These are phyloP conservation scores for Otatea glauca DNA, from an alignment of 176 grass and related monocot species.

Conservation along the genomic window DNA sequence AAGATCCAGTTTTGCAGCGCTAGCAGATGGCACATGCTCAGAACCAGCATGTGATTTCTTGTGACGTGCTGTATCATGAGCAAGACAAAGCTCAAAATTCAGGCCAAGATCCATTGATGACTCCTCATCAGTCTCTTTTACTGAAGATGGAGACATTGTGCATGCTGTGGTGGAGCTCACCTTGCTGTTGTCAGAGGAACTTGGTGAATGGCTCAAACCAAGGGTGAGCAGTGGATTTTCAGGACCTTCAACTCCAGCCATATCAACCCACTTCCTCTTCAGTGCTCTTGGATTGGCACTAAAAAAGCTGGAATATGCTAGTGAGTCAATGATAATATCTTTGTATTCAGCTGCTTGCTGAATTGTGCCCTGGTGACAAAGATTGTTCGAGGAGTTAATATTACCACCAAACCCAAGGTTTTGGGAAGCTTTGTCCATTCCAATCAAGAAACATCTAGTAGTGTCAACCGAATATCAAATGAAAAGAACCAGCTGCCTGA, in stretches of 20 bases:
- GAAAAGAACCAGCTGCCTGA: slow-evolving; percentile 64
- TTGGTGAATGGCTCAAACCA: slow-evolving; percentile 59
- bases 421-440: slow-evolving; percentile 58
- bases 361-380: slow-evolving; percentile 41
- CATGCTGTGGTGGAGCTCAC: slow-evolving; percentile 65
- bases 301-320: slow-evolving; percentile 42
- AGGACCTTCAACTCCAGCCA: slow-evolving; percentile 40
- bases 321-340: slow-evolving; percentile 46
- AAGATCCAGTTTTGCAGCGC: slow-evolving; percentile 59
- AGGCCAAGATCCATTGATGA: slow-evolving; percentile 68
- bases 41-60: slow-evolving; percentile 50
- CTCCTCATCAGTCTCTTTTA: slow-evolving; percentile 71
- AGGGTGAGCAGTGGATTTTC: slow-evolving; percentile 56
- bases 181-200: slow-evolving; percentile 77
- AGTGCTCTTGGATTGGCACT: slow-evolving; percentile 31
- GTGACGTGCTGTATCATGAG: slow-evolving; percentile 43
- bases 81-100: slow-evolving; percentile 62
- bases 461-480: slow-evolving; percentile 53
- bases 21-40: slow-evolving; percentile 21
- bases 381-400: slow-evolving; percentile 35
- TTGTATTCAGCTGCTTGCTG: slow-evolving; percentile 36
- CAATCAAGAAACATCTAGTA: slow-evolving; percentile 38
- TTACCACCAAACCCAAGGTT: slow-evolving; percentile 49
- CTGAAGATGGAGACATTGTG: slow-evolving; percentile 55
- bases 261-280: slow-evolving; percentile 55